Evolutionary conservation across 306 rosid species (phyloP).

Genomic region (Luffa acutangula): DNA sequence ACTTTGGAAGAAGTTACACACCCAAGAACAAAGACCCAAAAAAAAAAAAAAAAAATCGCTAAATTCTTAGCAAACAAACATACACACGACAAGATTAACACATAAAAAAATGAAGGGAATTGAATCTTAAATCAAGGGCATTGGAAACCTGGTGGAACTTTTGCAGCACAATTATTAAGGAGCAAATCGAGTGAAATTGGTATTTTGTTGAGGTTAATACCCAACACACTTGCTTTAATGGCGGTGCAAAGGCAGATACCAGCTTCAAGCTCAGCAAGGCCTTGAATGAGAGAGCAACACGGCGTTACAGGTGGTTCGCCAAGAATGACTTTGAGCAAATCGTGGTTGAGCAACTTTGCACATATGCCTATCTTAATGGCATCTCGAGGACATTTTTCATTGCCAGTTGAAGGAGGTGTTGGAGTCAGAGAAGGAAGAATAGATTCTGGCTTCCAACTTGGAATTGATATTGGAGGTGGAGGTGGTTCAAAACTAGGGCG

Average conservation of each 20-base stretch:
- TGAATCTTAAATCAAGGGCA: slow-evolving; percentile 14
- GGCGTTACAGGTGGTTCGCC: slow-evolving; percentile 47
- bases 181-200: slow-evolving; percentile 57
- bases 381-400: slow-evolving; percentile 40
- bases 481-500: too few relatives aligned
- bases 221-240: slow-evolving; percentile 47
- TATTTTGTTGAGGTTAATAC: slow-evolving; percentile 41
- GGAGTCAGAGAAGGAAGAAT: neutral
- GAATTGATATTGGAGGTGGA: too few relatives aligned
- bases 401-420: neutral
- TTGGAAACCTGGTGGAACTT: slow-evolving; percentile 33
- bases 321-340: slow-evolving; percentile 27
- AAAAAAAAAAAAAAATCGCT: too few relatives aligned
- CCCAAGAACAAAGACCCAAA: too few relatives aligned
- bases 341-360: slow-evolving; percentile 36
- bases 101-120: neutral
- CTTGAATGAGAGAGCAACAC: slow-evolving; percentile 52
- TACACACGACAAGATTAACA: too few relatives aligned
- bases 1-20: too few relatives aligned
- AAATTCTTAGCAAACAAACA: too few relatives aligned
- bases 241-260: slow-evolving; percentile 76
- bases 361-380: slow-evolving; percentile 50
- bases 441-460: too few relatives aligned
- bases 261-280: slow-evolving; percentile 60
- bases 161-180: slow-evolving; percentile 38